These are phyloP conservation scores for Trichosporon asahii DNA, from an alignment of 1,284 basidiomycete genomes.

Conservation along the genomic window DNA sequence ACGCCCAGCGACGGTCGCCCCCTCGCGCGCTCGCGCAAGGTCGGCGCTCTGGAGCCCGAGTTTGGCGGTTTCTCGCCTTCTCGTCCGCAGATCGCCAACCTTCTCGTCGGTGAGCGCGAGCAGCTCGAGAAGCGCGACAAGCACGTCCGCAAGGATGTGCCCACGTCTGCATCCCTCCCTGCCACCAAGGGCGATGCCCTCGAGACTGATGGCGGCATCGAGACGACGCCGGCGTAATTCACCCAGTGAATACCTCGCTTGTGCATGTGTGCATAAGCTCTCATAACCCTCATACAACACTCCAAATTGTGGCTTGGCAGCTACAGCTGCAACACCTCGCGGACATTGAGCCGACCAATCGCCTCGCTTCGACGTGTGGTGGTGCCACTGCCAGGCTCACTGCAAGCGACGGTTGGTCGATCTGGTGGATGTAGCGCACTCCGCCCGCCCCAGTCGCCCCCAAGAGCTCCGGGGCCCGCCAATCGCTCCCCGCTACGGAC, in stretches of 20 bases:
- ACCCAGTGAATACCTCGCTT: not conserved
- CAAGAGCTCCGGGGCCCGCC: not conserved
- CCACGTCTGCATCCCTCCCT: not conserved
- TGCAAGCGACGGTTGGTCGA: not conserved
- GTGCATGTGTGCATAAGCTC: not conserved
- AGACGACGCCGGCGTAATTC: not conserved
- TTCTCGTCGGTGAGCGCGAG: conserved; percentile 3
- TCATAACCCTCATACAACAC: not conserved
- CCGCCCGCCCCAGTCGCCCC: not conserved
- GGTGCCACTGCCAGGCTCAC: not conserved
- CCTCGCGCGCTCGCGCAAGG: not conserved
- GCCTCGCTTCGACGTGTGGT: not conserved
- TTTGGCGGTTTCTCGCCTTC: conserved; percentile 21
- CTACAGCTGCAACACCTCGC: not conserved
- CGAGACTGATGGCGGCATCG: not conserved
- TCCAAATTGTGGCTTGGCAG: not conserved
- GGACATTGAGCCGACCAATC: not conserved
- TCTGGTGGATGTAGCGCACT: not conserved
- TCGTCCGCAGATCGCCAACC: conserved; percentile 19
- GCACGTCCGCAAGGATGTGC: not conserved
- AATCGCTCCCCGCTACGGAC: not conserved
- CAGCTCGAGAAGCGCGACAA: not conserved
- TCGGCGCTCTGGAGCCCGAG: not conserved
- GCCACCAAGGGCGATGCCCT: not conserved
- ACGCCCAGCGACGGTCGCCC: not conserved